A percentile compares a stretch with the other conserved stretches of the same genome.
phyloP scores from a whole-genome alignment of 441 rosid species.

The Dalechampia spathulata region DNA sequence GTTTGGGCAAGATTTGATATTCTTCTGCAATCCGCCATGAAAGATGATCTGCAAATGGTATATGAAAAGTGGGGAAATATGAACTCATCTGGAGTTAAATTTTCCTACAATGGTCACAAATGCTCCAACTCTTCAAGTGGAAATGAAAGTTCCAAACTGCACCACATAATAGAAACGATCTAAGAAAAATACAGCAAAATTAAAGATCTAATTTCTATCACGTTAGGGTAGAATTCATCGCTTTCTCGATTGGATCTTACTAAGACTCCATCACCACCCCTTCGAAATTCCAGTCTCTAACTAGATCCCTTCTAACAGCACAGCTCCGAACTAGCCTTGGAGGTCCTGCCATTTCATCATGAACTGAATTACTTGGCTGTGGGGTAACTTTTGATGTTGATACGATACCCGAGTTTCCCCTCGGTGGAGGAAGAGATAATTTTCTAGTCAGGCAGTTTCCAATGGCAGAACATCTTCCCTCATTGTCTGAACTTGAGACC shows the following conservation, averaged over 20 bases:
- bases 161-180: conserved; percentile 15
- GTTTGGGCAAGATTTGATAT: too few species aligned
- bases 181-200: neutral
- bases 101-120: conserved; percentile 22
- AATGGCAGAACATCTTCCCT: conserved; percentile 71
- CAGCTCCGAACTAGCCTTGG: conserved; percentile 81
- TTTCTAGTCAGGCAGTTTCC: conserved; percentile 63
- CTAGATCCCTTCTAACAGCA: conserved; percentile 85
- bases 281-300: conserved; percentile 89
- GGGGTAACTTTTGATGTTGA: conserved; percentile 87
- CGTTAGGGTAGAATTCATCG: conserved; percentile 5
- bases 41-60: neutral
- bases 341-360: conserved; percentile 37
- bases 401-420: conserved; percentile 30
- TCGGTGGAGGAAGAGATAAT: conserved; percentile 55
- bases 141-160: conserved; percentile 23
- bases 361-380: conserved; percentile 45
- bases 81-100: conserved; percentile 13
- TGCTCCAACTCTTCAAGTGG: conserved; percentile 24
- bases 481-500: conserved; percentile 80
- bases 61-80: conserved; percentile 5
- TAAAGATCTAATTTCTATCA: conserved; percentile 19
- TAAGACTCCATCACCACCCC: conserved; percentile 47
- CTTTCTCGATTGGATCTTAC: conserved; percentile 3
- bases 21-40: neutral